Evolutionary conservation across 768 basidiomycete species (phyloP), one percentile per base, ranked within the genome.

Genomic region (Trametes cingulata): DNA sequence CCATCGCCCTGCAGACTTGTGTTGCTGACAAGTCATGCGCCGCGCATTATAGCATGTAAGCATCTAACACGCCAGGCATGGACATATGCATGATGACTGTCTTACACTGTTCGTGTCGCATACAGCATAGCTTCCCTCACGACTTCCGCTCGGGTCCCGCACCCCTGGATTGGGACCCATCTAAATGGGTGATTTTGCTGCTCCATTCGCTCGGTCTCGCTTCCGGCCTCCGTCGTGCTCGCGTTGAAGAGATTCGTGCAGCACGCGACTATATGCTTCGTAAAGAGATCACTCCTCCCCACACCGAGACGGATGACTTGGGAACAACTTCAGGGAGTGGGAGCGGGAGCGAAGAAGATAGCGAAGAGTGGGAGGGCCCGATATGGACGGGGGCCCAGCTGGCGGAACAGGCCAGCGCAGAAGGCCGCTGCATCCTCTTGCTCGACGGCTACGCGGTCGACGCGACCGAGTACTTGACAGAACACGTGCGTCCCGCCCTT

Each of bases 131-230:
- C 0, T 91, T 91, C 67, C 90, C 90, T 10, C 83, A 86, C 58
- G 90, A 93, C 71, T 91, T 85, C 72, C 82, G 89, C 24, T 87
- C 89, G 19, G 88, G 85, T 0, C 86, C 84, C 10, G 77, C 80
- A 19, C 47, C 60, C 7, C 70, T 76, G 24, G 88, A 87, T 64
- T 93, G 88, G 88, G 90, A 93, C 71, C 89, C 90, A 0, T 87
- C 87, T 1, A 91, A 91, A 74, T 91, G 88, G 90, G 79, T 85
- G 42, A 91, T 91, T 41, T 68, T 82, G 20, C 48, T 73, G 5
- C 75, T 91, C 12, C 73, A 85, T 62, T 66, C 64, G 6, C 50
- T 85, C 8, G 82, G 84, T 0, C 69, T 85, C 0, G 82, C 76
- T 0, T 74, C 69, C 6, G 74, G 78, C 40, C 73, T 89, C 15